Base-by-base conservation (phyloP, 2,329 filamentous ascomycete species). In the Cladobotryum mycophilum region DNA sequence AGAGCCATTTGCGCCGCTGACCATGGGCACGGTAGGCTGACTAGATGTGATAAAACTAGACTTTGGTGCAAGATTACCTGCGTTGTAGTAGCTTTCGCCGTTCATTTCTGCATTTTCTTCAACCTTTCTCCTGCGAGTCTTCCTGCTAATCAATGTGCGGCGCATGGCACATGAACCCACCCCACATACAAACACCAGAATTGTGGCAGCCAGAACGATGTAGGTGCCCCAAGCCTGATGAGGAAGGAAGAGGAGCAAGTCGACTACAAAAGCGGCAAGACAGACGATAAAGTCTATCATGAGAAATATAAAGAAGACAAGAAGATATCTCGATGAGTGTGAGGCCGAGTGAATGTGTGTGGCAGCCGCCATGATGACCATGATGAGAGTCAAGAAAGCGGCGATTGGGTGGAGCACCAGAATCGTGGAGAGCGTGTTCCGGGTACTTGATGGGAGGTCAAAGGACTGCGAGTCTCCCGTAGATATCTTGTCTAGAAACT, bases 61-160 rank as follows among this genome's bases (percentile, higher is more conserved):
- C 54, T 82, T 77, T 45, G 73, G 70, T n/a, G 36, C 45, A 54
- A 81, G 76, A 36, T 73, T 77, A 67, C 86, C 81, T 53, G 85
- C 79, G 61, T 85, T 86, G 69, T 95, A 96, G 66, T 86, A 96
- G 64, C 91, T 93, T 61, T 93, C 84, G 25, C 92, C 92, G 65
- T 88, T 97, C 91, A 97, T 97, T 66, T 97, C 91, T 7, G 91
- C 89, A 65, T 97, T 96, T 67, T 95, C 88, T 2, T 84, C 89
- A 64, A 97, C 95, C 42, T 89, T 82, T 74, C 85, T 89, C 76
- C 93, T 91, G 55, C 91, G 81, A n/a, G 91, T 88, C 72, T 96
- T 96, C 60, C 92, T 82, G 67, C 88, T 88, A 54, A 96, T 88
- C 51, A 97, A 75, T 2, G 91, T 95, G 53, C 92, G 84, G 56